A percentile compares a stretch with the other conserved stretches of the same genome.
phyloP scores from a whole-genome alignment of 441 rosid species.

The Gossypium laxum region DNA sequence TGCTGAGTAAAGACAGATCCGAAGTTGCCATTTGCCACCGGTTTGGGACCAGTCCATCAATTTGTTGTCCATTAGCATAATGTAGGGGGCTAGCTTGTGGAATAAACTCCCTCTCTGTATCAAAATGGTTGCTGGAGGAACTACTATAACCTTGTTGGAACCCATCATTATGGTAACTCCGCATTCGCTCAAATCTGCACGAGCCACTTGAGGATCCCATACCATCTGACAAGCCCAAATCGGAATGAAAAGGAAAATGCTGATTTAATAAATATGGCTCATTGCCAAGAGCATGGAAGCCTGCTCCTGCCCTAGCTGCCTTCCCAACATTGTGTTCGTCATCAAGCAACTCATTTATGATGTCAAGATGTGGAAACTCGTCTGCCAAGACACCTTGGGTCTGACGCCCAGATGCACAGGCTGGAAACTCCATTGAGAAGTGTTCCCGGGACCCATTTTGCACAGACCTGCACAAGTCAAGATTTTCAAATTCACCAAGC shows the following conservation, averaged over 20 bases:
- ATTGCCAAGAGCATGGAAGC: conserved; percentile 28
- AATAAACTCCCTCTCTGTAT: conserved; percentile 36
- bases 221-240: conserved; percentile 40
- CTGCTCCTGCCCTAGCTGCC: conserved; percentile 27
- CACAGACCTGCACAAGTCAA: conserved; percentile 24
- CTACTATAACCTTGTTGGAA: conserved; percentile 37
- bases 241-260: conserved; percentile 46
- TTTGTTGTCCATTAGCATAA: conserved; percentile 55
- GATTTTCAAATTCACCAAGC: conserved; percentile 23
- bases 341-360: conserved; percentile 83
- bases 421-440: conserved; percentile 26
- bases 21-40: conserved; percentile 59
- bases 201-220: conserved; percentile 30
- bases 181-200: conserved; percentile 52
- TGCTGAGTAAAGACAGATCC: conserved; percentile 45
- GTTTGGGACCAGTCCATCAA: conserved; percentile 41
- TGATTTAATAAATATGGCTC: conserved; percentile 37
- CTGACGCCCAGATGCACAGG: conserved; percentile 44
- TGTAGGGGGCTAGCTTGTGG: conserved; percentile 38
- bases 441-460: conserved; percentile 26
- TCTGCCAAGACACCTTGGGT: conserved; percentile 43
- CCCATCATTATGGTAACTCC: conserved; percentile 48
- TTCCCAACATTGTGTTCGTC: conserved; percentile 53
- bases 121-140: conserved; percentile 39
- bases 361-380: conserved; percentile 87